A percentile compares a stretch with the other conserved stretches of the same genome.
Conservation (phyloP, 768 basidiomycete genomes). For the Suillus discolor region DNA sequence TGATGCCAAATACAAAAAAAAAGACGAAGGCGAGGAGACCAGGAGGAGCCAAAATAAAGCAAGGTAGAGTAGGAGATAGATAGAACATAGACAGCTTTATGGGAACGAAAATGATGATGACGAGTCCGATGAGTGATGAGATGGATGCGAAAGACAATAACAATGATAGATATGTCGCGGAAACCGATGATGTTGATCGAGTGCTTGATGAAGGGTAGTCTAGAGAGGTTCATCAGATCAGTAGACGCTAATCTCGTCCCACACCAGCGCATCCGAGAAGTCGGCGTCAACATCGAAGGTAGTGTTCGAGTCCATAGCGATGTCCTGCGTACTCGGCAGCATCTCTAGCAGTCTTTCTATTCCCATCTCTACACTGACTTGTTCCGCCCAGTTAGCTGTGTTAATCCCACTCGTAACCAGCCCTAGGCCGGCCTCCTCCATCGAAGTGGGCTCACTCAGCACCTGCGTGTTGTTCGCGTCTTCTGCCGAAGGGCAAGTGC, state of each 20-base stretch:
- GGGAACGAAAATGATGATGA: slow-evolving; percentile 21
- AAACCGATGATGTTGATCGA: slow-evolving; percentile 6
- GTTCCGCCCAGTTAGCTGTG: slow-evolving; percentile 30
- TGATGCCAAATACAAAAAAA: slow-evolving; percentile 17
- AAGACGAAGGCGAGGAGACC: slow-evolving; percentile 15
- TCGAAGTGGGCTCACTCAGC: slow-evolving; percentile 18
- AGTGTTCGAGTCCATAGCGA: slow-evolving; percentile 25
- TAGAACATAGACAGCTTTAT: slow-evolving; percentile 20
- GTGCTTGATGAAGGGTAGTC: slow-evolving; percentile 7
- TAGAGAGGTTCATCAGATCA: slow-evolving; percentile 15
- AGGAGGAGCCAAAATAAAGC: slow-evolving; percentile 20
- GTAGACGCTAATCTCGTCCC: slow-evolving; percentile 32
- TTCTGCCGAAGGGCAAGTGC: slow-evolving; percentile 35
- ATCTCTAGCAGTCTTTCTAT: slow-evolving; percentile 64
- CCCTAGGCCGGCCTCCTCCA: slow-evolving; percentile 22
- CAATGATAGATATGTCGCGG: slow-evolving; percentile 14
- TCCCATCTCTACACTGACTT: slow-evolving; percentile 47
- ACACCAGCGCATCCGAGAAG: slow-evolving; percentile 27
- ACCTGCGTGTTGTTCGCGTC: slow-evolving; percentile 27
- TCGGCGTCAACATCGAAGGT: slow-evolving; percentile 28
- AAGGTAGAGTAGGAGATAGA: slow-evolving; percentile 30
- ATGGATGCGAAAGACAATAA: slow-evolving; percentile 17
- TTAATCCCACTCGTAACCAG: slow-evolving; percentile 20
- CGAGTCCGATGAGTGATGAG: slow-evolving; percentile 18
- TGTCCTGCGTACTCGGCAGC: slow-evolving; percentile 41